Conservation (phyloP, 345 rosid species). For the Reutealis trisperma region DNA sequence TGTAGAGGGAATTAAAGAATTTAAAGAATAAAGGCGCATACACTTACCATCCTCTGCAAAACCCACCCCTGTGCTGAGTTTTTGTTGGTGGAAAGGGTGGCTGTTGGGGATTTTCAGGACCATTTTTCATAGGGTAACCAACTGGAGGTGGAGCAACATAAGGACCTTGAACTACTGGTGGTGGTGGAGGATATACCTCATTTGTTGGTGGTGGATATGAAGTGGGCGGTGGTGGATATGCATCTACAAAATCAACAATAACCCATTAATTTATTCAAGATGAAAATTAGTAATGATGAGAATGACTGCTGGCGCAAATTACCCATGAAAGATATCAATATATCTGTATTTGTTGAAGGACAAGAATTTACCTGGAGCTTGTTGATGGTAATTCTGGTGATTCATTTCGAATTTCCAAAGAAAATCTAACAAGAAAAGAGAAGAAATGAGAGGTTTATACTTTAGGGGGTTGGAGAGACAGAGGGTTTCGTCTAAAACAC, state of each 20-base stretch:
- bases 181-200: background rate
- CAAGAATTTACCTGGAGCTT: constrained; percentile 3
- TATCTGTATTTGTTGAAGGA: background rate
- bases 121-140: constrained; percentile 24
- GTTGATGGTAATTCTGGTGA: background rate
- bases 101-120: background rate
- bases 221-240: constrained; percentile 11
- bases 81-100: constrained; percentile 1
- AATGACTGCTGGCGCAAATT: background rate
- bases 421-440: background rate
- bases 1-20: no score
- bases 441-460: no score
- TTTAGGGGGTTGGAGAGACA: no score
- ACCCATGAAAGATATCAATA: background rate
- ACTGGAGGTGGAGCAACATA: constrained; percentile 29
- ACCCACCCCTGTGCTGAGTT: constrained; percentile 13
- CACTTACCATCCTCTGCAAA: constrained; percentile 22
- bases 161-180: constrained; percentile 16
- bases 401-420: background rate
- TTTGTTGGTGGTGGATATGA: background rate
- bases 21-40: background rate
- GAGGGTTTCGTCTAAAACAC: background rate
- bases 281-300: no score
- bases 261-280: background rate
- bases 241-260: background rate